Percentiles rank a stretch among this genome's conserved stretches.
Conservation (phyloP, 176 grass and related monocot species). For the Triticum urartu region DNA sequence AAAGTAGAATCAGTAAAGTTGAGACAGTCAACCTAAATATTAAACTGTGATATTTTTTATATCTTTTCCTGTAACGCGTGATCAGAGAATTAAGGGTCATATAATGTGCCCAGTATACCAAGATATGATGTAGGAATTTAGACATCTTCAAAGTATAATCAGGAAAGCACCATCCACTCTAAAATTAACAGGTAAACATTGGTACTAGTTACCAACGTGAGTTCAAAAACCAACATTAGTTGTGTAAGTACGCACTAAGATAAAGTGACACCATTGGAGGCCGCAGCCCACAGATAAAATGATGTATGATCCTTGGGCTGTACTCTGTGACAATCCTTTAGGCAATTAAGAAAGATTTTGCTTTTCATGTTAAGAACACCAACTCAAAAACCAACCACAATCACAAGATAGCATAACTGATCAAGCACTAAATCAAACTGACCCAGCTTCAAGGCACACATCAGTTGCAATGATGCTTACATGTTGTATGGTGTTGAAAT, state of each 20-base stretch:
- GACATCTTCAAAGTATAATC: not conserved
- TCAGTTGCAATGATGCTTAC: constrained; percentile 49
- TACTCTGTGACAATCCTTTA: not conserved
- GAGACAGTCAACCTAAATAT: not conserved
- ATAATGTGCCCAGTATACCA: not conserved
- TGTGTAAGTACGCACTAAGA: not conserved
- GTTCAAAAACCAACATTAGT: not conserved
- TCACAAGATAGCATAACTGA: not conserved
- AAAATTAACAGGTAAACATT: not conserved
- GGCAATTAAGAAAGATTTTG: not conserved
- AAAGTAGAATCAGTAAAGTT: constrained; percentile 33
- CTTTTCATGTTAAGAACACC: not conserved
- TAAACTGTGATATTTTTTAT: not conserved
- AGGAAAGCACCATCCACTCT: not conserved
- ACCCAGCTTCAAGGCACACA: not conserved
- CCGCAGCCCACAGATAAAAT: not conserved
- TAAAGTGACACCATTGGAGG: not conserved
- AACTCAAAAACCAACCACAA: not conserved
- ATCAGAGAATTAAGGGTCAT: not conserved
- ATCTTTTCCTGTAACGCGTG: not conserved
- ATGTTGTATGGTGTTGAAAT: constrained; percentile 87
- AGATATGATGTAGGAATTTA: not conserved
- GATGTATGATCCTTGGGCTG: not conserved
- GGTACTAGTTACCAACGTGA: not conserved
- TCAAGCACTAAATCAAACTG: not conserved